Percentiles rank a stretch among this genome's conserved stretches.
phyloP scores from a whole-genome alignment of 225 moss, liverwort and hornwort species.

The Pseudoscleropodium purum region DNA sequence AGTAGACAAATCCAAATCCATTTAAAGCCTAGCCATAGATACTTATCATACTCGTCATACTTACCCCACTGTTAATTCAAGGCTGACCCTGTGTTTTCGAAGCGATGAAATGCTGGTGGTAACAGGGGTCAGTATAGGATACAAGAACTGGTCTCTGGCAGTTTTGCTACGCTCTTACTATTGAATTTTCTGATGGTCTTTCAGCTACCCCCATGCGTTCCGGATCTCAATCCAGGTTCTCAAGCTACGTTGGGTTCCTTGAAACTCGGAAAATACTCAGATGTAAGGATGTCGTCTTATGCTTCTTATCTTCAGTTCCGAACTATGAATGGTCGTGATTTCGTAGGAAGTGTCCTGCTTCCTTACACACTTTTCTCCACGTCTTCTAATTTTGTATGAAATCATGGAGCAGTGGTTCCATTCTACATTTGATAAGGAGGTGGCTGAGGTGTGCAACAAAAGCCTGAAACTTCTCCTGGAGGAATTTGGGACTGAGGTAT shows the following conservation, averaged over 20 bases:
- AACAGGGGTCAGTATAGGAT: neutral
- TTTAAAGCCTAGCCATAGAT: neutral
- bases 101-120: neutral
- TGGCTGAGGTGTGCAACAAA: constrained; percentile 64
- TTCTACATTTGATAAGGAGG: constrained; percentile 51
- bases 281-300: constrained; percentile 30
- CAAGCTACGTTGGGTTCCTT: constrained; percentile 37
- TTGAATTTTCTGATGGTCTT: constrained; percentile 2
- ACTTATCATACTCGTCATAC: too few relatives aligned
- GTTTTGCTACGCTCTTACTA: neutral
- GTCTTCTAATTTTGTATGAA: neutral
- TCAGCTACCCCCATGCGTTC: constrained; percentile 77
- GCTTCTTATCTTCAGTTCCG: neutral
- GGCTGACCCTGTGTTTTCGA: neutral
- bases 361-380: neutral
- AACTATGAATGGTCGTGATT: neutral
- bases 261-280: constrained; percentile 78
- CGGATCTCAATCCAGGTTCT: constrained; percentile 35
- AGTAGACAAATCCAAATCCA: neutral
- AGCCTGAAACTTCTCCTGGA: constrained; percentile 59
- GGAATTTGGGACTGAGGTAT: constrained; percentile 70
- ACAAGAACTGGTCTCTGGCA: neutral
- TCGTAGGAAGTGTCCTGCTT: neutral
- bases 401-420: constrained; percentile 57
- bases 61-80: neutral